Conservation (phyloP, 139 green algal genomes). For the Gonium pectorale region DNA sequence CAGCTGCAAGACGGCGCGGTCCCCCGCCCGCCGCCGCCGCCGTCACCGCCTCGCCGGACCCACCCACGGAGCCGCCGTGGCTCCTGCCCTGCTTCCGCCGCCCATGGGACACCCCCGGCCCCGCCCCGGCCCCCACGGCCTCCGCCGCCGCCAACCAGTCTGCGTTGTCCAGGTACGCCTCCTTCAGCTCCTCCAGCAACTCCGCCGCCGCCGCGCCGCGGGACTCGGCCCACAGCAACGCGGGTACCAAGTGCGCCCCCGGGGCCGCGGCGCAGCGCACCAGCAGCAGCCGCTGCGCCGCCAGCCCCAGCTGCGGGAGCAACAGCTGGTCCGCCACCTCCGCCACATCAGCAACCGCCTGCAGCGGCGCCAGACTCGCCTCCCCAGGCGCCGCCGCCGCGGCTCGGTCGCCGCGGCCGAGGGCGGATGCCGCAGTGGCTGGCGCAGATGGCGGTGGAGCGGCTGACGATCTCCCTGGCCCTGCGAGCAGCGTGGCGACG, state of each 20-base stretch:
- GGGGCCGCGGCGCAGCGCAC: background rate
- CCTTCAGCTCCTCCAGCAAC: background rate
- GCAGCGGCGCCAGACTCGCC: no score
- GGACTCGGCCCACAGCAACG: background rate
- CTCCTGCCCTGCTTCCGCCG: background rate
- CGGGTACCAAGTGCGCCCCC: background rate
- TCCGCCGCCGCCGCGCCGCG: background rate
- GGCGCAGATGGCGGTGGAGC: background rate
- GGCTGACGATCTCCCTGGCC: background rate
- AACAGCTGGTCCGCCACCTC: constrained; percentile 1
- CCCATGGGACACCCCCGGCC: no score
- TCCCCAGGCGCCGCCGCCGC: no score
- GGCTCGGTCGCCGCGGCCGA: background rate
- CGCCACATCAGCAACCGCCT: background rate
- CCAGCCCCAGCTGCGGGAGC: background rate
- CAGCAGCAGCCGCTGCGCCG: background rate
- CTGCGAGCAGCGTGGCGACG: background rate
- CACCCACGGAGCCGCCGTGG: background rate
- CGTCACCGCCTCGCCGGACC: background rate
- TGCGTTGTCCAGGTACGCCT: background rate
- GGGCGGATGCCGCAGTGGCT: background rate
- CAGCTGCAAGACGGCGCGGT: background rate
- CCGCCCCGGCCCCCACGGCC: no score
- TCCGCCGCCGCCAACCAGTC: background rate
- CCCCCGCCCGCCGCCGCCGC: background rate